A percentile compares a stretch with the other conserved stretches of the same genome.
phyloP scores from a whole-genome alignment of 345 rosid genomes.

The Eucalyptus curtisii region DNA sequence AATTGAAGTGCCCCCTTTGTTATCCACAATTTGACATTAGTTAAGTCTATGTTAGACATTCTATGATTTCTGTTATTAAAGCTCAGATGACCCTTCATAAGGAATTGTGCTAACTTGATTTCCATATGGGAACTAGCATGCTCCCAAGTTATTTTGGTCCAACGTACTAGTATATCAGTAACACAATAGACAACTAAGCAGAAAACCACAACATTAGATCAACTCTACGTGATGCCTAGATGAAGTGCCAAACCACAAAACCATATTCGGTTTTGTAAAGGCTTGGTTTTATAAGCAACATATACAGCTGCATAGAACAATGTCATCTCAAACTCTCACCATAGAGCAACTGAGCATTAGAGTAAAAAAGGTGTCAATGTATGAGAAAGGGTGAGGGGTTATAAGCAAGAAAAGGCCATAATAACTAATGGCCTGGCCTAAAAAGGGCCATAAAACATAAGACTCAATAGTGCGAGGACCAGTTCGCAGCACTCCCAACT shows the following conservation, averaged over 20 bases:
- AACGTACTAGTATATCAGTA: background rate
- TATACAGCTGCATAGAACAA: slow-evolving; percentile 2
- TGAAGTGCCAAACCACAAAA: background rate
- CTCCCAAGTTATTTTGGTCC: background rate
- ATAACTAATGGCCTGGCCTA: background rate
- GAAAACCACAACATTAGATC: background rate
- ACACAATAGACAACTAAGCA: background rate
- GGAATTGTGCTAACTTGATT: background rate
- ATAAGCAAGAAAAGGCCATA: background rate
- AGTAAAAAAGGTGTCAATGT: background rate
- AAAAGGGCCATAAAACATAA: background rate
- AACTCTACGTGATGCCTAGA: background rate
- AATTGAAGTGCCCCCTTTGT: background rate
- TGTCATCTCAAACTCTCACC: background rate
- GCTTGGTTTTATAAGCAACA: slow-evolving; percentile 12
- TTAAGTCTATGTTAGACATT: background rate
- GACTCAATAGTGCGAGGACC: slow-evolving; percentile 62
- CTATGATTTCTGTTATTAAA: background rate
- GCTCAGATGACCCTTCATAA: background rate
- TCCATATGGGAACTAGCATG: background rate
- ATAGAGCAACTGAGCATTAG: background rate
- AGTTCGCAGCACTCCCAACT: slow-evolving; percentile 84
- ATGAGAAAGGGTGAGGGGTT: background rate
- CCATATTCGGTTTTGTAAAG: background rate
- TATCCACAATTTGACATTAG: background rate